Evolutionary conservation across 768 basidiomycete species (phyloP).

Genomic region (Tremella mesenterica): DNA sequence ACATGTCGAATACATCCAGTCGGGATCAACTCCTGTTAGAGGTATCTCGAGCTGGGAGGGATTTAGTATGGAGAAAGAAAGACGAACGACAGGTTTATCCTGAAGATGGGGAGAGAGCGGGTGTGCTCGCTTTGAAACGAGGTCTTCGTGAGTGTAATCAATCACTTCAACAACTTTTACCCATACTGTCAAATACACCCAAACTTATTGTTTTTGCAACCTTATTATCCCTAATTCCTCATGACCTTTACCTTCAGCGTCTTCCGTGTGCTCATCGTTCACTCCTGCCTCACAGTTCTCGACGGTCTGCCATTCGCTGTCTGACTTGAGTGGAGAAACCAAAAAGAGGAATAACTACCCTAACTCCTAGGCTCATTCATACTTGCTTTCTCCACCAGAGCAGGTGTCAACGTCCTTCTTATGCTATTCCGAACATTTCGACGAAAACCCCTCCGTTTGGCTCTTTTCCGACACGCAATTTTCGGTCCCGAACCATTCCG

Average conservation of each 20-base stretch:
- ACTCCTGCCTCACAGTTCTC: not conserved
- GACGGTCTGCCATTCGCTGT: not conserved
- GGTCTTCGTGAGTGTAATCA: constrained; percentile 26
- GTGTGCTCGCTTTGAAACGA: constrained; percentile 35
- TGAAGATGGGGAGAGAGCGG: constrained; percentile 38
- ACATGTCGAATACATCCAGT: constrained; percentile 17
- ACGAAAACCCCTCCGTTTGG: constrained; percentile 56
- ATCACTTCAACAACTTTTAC: no score
- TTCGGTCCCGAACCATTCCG: constrained; percentile 74
- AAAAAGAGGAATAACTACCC: not conserved
- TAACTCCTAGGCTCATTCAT: constrained; percentile 63
- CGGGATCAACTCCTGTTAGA: constrained; percentile 25
- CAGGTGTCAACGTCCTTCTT: constrained; percentile 71
- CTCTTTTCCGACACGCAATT: constrained; percentile 67
- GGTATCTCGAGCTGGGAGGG: constrained; percentile 29
- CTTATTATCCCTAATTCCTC: no score
- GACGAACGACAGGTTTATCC: constrained; percentile 36
- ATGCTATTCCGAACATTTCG: constrained; percentile 61
- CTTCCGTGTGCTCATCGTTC: no score
- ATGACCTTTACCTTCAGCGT: no score
- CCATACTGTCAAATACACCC: no score
- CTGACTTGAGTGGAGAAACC: no score
- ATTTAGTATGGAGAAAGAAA: constrained; percentile 38
- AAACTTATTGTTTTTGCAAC: no score
- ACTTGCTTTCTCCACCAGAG: constrained; percentile 71